Conservation (phyloP, 1,284 basidiomycete genomes). For the Leccinum holopus region DNA sequence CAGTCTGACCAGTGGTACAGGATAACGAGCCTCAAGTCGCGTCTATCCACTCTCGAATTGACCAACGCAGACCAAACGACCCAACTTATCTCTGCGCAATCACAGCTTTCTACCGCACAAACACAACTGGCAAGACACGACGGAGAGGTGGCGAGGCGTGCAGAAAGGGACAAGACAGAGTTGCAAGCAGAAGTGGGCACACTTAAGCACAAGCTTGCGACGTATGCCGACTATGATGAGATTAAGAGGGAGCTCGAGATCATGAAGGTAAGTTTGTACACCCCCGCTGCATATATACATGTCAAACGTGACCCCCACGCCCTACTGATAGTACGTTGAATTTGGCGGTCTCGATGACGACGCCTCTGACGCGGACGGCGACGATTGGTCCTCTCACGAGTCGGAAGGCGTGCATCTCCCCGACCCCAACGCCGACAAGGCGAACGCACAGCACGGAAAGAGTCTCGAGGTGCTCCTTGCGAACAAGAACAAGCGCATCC, state of each 20-base stretch:
- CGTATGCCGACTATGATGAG: constrained; percentile 88
- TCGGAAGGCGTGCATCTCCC: constrained; percentile 61
- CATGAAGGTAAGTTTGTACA: constrained; percentile 72
- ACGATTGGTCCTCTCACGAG: constrained; percentile 40
- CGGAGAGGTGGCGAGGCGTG: constrained; percentile 21
- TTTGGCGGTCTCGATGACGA: constrained; percentile 84
- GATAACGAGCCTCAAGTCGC: constrained; percentile 68
- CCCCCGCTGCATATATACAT: neutral
- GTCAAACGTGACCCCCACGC: neutral
- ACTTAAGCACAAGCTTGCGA: constrained; percentile 66
- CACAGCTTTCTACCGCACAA: constrained; percentile 24
- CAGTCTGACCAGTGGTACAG: constrained; percentile 41
- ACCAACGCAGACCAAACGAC: constrained; percentile 23
- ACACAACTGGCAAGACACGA: constrained; percentile 21
- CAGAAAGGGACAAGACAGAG: constrained; percentile 31
- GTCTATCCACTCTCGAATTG: constrained; percentile 60
- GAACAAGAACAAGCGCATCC: constrained; percentile 91
- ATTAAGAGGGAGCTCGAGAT: constrained; percentile 95
- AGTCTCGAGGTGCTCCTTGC: constrained; percentile 90
- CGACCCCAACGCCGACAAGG: constrained; percentile 83
- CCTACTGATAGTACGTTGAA: constrained; percentile 75
- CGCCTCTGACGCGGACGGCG: constrained; percentile 48
- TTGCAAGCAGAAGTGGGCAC: constrained; percentile 61
- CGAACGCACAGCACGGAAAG: constrained; percentile 71
- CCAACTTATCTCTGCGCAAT: constrained; percentile 21